These are phyloP conservation scores for Aciculoconidium aculeatum DNA, from an alignment of 805 yeast genomes.

Conservation along the genomic window DNA sequence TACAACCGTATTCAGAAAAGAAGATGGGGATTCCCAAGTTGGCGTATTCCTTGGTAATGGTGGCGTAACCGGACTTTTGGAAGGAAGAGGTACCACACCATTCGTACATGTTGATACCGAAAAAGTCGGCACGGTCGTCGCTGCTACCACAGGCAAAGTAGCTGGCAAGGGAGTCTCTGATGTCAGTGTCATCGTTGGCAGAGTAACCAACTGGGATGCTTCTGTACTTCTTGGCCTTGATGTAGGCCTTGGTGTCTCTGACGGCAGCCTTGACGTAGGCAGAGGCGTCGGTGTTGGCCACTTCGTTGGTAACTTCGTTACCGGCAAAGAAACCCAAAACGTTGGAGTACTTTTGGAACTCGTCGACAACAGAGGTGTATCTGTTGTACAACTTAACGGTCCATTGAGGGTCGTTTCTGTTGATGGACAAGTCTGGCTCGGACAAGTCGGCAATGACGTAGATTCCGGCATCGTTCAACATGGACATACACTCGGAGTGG, in stretches of 20 bases:
- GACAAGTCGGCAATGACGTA: constrained; percentile 88
- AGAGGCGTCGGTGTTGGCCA: constrained; percentile 64
- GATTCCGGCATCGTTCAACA: constrained; percentile 76
- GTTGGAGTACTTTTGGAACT: constrained; percentile 63
- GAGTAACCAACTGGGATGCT: constrained; percentile 77
- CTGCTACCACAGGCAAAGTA: constrained; percentile 71
- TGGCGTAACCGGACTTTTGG: constrained; percentile 56
- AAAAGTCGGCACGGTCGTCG: constrained; percentile 67
- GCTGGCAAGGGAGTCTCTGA: constrained; percentile 64
- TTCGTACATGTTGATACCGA: constrained; percentile 85
- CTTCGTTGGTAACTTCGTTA: constrained; percentile 73
- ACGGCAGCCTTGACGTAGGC: constrained; percentile 80
- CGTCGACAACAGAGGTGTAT: constrained; percentile 65
- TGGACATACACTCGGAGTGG: constrained; percentile 63
- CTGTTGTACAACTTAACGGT: constrained; percentile 54
- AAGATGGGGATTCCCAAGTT: constrained; percentile 67
- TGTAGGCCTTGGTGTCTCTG: constrained; percentile 70
- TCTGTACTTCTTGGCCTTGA: constrained; percentile 55
- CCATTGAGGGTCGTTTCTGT: constrained; percentile 63
- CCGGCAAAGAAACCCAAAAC: constrained; percentile 82
- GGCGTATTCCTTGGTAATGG: constrained; percentile 56
- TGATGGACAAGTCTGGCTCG: constrained; percentile 57
- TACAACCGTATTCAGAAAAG: constrained; percentile 84
- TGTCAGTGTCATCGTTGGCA: constrained; percentile 66
- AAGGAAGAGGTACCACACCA: constrained; percentile 73